These are phyloP conservation scores for Malus hybrid DNA, from an alignment of 331 rosid genomes.

Conservation along the genomic window DNA sequence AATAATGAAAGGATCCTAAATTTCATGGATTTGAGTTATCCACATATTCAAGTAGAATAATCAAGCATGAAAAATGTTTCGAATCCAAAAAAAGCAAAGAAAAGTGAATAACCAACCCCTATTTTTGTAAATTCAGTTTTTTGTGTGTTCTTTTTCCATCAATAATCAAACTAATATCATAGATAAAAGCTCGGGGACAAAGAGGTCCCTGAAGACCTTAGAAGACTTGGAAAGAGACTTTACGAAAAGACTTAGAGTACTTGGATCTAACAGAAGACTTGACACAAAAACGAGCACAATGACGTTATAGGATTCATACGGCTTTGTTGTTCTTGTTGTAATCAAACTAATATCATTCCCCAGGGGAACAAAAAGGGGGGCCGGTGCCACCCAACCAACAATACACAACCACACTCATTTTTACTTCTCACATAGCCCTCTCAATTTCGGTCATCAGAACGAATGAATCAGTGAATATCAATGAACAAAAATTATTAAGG, in stretches of 20 bases:
- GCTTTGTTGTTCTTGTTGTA: background rate
- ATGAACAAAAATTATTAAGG: too few species aligned
- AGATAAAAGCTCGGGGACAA: fast-evolving
- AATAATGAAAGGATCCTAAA: too few species aligned
- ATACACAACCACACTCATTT: background rate
- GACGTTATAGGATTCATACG: too few species aligned
- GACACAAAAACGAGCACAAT: too few species aligned
- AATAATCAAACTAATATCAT: background rate
- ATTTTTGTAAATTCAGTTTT: background rate
- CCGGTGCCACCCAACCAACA: background rate
- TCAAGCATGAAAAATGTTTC: background rate
- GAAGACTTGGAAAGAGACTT: too few species aligned
- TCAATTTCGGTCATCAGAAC: too few species aligned
- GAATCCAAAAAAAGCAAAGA: background rate
- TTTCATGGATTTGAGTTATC: background rate
- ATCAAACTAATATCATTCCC: background rate
- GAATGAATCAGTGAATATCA: too few species aligned
- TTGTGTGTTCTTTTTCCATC: background rate
- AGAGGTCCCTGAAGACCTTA: too few species aligned
- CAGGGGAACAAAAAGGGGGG: background rate
- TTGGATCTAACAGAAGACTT: too few species aligned
- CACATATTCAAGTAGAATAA: background rate
- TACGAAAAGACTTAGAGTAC: too few species aligned
- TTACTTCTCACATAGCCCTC: too few species aligned
- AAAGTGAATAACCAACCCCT: background rate